These are phyloP conservation scores for Neoboletus magnificus DNA, from an alignment of 768 basidiomycete species.

Conservation along the genomic window DNA sequence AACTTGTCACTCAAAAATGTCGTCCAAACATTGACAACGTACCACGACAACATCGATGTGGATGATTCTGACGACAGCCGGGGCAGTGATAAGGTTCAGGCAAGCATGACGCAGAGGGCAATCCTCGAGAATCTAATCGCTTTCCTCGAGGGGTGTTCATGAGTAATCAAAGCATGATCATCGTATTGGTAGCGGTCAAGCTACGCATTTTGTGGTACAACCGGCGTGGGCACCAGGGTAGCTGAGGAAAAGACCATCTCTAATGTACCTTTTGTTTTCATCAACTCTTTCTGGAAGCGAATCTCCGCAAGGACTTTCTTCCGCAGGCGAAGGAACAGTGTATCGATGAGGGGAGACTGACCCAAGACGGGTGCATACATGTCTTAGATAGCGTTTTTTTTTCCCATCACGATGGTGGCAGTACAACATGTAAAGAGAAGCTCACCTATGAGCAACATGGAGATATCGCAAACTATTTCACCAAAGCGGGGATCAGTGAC, in stretches of 20 bases:
- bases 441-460: constrained; percentile 80
- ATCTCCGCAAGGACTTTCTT: constrained; percentile 86
- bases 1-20: constrained; percentile 70
- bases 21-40: constrained; percentile 64
- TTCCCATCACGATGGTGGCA: constrained; percentile 2
- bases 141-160: constrained; percentile 45
- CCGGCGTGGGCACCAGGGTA: constrained; percentile 30
- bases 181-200: constrained; percentile 3
- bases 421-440: constrained; percentile 3
- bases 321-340: constrained; percentile 74
- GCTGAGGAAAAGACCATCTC: constrained; percentile 82
- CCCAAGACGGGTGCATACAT: constrained; percentile 92
- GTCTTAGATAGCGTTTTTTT: constrained; percentile 48
- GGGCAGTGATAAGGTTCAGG: constrained; percentile 29
- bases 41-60: constrained; percentile 70
- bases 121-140: constrained; percentile 67
- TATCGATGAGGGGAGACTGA: constrained; percentile 89
- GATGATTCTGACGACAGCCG: constrained; percentile 32
- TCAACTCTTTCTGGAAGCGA: constrained; percentile 82
- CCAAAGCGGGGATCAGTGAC: constrained; percentile 90
- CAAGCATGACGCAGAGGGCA: constrained; percentile 55
- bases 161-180: constrained; percentile 1
- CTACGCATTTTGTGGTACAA: constrained; percentile 16
- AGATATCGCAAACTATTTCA: constrained; percentile 80
- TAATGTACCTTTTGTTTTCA: constrained; percentile 79